Base-by-base conservation (phyloP, 441 rosid genomes). In the Brassica balearica region DNA sequence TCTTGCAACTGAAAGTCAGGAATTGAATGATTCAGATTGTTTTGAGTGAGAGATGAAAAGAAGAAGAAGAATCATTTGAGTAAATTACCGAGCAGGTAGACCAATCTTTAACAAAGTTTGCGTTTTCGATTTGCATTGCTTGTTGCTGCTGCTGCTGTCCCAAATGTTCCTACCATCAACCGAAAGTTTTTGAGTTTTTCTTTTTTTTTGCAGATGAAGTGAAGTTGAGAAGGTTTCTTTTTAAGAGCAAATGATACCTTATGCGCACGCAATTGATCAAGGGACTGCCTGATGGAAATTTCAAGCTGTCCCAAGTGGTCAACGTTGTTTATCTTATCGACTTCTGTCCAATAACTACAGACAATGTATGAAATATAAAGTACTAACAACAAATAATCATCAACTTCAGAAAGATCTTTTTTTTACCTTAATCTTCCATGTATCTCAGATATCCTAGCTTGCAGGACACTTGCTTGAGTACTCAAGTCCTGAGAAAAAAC, bases 301-400 rank as follows among this genome's bases (percentile, higher is more conserved):
- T 92, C 96, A 73, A 90, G 77, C 82, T 91, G 96, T 51, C 86
- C 88, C 82, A 91, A 80, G 72, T 85, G 88, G 67, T 92, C 96
- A 34, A 89, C 27, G 63, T 76, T 89, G 85, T 79, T 87, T 79
- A 88, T 84, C 85, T 88, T 87, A 76, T 88, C 89, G 0, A 78
- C 85, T 68, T 88, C 85, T 38, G 86, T 84, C 97, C 97, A 92
- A 77, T 77, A 88, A 77, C 96, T 92, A 80, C 72, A 85, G 68
- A 88, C 87, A 66, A 38, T 25, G 65, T 80, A 46, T 71, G 3
- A 60, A 75, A 48, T 12, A 48, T 12, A 48, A 8, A 56, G 23
- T 20, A 38, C 12, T 5, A n/a, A 65, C 19, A 71, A 43, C 64
- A 71, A 23, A 48, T n/a, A 60, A 51, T 46, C 56, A 80, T 38